These are phyloP conservation scores for Fusarium drepaniforme DNA, from an alignment of 2,329 filamentous ascomycete species.

Conservation along the genomic window DNA sequence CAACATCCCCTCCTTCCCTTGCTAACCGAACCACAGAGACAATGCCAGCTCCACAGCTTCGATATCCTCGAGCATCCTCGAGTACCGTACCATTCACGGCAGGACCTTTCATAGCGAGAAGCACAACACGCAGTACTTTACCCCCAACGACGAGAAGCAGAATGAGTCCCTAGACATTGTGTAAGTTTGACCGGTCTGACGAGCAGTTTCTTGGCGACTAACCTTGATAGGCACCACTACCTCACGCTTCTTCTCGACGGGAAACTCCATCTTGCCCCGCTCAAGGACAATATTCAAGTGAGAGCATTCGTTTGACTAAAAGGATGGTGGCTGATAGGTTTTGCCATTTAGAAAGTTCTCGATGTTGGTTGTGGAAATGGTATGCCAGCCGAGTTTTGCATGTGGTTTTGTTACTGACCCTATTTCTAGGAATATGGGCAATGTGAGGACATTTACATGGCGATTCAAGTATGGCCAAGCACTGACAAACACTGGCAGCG, in stretches of 20 bases:
- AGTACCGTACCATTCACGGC: slow-evolving; percentile 12
- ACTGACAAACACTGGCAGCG: background rate
- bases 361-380: slow-evolving; percentile 5
- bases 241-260: slow-evolving; percentile 6
- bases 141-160: slow-evolving; percentile 11
- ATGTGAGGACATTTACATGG: background rate
- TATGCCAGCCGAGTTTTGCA: background rate
- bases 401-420: background rate
- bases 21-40: background rate
- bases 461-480: background rate
- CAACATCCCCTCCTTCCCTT: background rate
- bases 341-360: slow-evolving; percentile 1
- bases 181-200: background rate
- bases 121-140: slow-evolving; percentile 15
- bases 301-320: background rate
- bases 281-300: slow-evolving; percentile 3
- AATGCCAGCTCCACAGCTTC: slow-evolving; percentile 12
- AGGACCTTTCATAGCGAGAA: slow-evolving; percentile 17
- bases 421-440: slow-evolving; percentile 6
- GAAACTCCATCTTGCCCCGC: slow-evolving; percentile 1
- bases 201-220: background rate
- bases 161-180: slow-evolving; percentile 18
- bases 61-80: slow-evolving; percentile 9
- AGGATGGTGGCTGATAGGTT: background rate
- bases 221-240: slow-evolving; percentile 4